These are phyloP conservation scores for Simplicillium sp. DNA, from an alignment of 2,329 filamentous ascomycete genomes.

Conservation along the genomic window DNA sequence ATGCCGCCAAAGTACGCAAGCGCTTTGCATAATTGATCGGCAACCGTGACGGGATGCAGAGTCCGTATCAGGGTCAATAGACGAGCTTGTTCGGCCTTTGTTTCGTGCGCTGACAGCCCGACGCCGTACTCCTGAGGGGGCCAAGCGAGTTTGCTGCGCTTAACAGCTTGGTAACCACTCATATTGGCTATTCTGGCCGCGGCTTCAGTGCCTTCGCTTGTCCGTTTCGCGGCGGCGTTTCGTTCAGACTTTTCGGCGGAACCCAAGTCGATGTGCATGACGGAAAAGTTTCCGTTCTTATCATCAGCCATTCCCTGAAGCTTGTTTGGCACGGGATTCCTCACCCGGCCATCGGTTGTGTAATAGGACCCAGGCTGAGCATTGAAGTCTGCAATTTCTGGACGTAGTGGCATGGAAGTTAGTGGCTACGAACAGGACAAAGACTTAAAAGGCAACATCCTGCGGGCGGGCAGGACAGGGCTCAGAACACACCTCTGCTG, in stretches of 20 bases:
- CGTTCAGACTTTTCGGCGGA: slow-evolving; percentile 36
- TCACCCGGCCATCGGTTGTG: slow-evolving; percentile 21
- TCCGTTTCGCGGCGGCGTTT: slow-evolving; percentile 47
- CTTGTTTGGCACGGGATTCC: slow-evolving; percentile 53
- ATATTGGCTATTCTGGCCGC: slow-evolving; percentile 47
- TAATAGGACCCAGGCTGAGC: slow-evolving; percentile 3
- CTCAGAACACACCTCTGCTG: no score
- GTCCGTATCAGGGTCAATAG: slow-evolving; percentile 46
- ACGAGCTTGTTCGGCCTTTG: slow-evolving; percentile 50
- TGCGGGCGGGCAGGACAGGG: no score
- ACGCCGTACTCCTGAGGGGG: slow-evolving; percentile 12
- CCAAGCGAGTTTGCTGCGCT: slow-evolving; percentile 28
- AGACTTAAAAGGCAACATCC: no score
- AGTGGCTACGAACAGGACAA: no score
- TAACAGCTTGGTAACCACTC: slow-evolving; percentile 41
- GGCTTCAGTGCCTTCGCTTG: slow-evolving; percentile 51
- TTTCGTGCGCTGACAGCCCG: slow-evolving; percentile 29
- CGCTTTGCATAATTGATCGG: slow-evolving; percentile 54
- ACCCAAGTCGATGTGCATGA: slow-evolving; percentile 51
- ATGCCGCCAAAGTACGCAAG: slow-evolving; percentile 55
- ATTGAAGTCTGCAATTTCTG: slow-evolving; percentile 10
- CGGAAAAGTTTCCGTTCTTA: slow-evolving; percentile 50
- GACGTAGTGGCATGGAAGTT: no score
- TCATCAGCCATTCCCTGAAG: slow-evolving; percentile 48
- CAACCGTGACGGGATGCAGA: slow-evolving; percentile 44